phyloP scores from a whole-genome alignment of 805 yeast genomes.

The Kodamaea nitidulidarum region DNA sequence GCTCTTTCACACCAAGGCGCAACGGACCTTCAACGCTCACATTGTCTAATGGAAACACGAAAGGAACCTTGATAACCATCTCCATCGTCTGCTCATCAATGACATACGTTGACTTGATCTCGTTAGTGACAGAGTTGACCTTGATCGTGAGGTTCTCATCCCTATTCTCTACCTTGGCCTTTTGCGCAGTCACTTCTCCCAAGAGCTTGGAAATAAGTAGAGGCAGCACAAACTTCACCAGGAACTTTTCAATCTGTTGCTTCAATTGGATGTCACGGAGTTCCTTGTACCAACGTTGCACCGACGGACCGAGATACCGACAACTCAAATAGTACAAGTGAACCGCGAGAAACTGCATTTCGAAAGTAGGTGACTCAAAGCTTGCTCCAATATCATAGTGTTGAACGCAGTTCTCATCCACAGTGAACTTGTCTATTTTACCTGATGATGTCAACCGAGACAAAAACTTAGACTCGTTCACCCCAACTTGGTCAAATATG shows the following conservation, averaged over 20 bases:
- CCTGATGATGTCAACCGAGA: slow-evolving; percentile 14
- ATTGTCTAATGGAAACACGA: slow-evolving; percentile 70
- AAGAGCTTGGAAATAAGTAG: slow-evolving; percentile 56
- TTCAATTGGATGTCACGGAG: slow-evolving; percentile 67
- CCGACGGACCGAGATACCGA: slow-evolving; percentile 50
- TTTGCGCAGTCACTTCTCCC: slow-evolving; percentile 42
- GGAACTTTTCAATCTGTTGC: slow-evolving; percentile 56
- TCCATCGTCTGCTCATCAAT: slow-evolving; percentile 89
- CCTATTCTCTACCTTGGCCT: slow-evolving; percentile 24
- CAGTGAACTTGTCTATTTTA: slow-evolving; percentile 9
- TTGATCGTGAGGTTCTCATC: slow-evolving; percentile 54
- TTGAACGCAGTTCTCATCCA: slow-evolving; percentile 17
- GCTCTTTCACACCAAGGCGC: slow-evolving; percentile 84
- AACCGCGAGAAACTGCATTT: slow-evolving; percentile 38
- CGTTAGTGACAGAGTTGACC: slow-evolving; percentile 57
- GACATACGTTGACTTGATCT: slow-evolving; percentile 65
- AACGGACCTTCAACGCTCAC: slow-evolving; percentile 73
- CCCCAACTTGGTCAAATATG: slow-evolving; percentile 52
- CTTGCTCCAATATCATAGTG: slow-evolving; percentile 19
- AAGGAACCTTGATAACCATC: slow-evolving; percentile 69
- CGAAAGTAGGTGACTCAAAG: slow-evolving; percentile 24
- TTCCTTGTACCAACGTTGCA: slow-evolving; percentile 66
- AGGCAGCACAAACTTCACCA: slow-evolving; percentile 61
- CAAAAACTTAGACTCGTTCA: slow-evolving; percentile 22
- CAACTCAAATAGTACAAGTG: slow-evolving; percentile 51